A percentile compares a stretch with the other conserved stretches of the same genome.
Conservation (phyloP, 2,329 filamentous ascomycete species). For the Aciculosporium take region DNA sequence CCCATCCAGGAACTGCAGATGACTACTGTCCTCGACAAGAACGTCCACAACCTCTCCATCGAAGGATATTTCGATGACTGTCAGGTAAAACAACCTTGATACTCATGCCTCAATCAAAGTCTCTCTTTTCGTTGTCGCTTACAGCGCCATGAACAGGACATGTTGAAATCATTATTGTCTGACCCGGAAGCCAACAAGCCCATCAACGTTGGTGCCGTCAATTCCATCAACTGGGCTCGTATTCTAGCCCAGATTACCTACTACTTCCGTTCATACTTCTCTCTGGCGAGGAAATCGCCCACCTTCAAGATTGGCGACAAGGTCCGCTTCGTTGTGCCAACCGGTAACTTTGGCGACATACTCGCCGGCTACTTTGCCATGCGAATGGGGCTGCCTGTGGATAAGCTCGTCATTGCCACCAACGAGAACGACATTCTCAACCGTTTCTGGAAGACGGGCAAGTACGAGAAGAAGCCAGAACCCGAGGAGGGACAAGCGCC, state of each 20-base stretch:
- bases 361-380: constrained; percentile 86
- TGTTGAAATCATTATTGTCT: constrained; percentile 83
- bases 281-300: constrained; percentile 47
- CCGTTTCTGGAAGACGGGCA: constrained; percentile 82
- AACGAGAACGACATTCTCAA: constrained; percentile 97
- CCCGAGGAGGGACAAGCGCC: constrained; percentile 31
- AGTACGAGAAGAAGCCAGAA: constrained; percentile 72
- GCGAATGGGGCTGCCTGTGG: constrained; percentile 73
- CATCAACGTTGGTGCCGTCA: constrained; percentile 80
- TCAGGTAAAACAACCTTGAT: constrained; percentile 54
- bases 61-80: constrained; percentile 92
- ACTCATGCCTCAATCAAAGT: no score
- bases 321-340: constrained; percentile 78
- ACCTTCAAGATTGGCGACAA: constrained; percentile 50
- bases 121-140: no score
- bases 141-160: constrained; percentile 43
- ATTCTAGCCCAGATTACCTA: constrained; percentile 95
- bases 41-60: constrained; percentile 85
- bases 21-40: constrained; percentile 81
- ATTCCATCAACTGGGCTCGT: constrained; percentile 91
- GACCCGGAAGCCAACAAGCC: constrained; percentile 71
- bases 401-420: constrained; percentile 83
- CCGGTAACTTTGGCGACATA: constrained; percentile 94
- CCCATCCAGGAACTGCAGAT: constrained; percentile 94
- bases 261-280: constrained; percentile 92